Conservation (phyloP, 345 rosid genomes). For the Camelina hispida region DNA sequence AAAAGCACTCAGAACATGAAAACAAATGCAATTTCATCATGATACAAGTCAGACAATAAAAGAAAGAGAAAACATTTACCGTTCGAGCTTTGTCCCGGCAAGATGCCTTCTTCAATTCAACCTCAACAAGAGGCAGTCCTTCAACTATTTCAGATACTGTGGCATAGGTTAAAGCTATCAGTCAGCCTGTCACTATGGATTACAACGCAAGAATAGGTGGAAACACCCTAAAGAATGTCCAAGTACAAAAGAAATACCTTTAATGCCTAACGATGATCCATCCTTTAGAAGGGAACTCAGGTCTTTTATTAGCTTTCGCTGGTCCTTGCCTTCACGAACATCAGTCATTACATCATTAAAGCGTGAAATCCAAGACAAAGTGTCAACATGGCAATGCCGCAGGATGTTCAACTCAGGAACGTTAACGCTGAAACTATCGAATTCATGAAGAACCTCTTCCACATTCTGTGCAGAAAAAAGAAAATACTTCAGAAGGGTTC, state of each 20-base stretch:
- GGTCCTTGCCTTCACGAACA: slow-evolving; percentile 62
- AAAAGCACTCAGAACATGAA: slow-evolving; percentile 1
- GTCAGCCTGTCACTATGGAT: slow-evolving; percentile 14
- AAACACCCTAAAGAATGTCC: slow-evolving; percentile 7
- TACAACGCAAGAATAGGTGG: slow-evolving; percentile 18
- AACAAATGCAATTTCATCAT: slow-evolving; percentile 11
- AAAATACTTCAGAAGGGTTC: slow-evolving; percentile 21
- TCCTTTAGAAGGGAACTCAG: slow-evolving; percentile 63
- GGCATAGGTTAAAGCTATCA: slow-evolving; percentile 17
- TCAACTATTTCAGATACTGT: slow-evolving; percentile 56
- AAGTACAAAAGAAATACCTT: slow-evolving; percentile 55
- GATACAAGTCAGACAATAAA: background rate
- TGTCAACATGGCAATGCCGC: slow-evolving; percentile 64
- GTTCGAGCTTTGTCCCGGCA: slow-evolving; percentile 77
- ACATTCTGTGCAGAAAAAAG: slow-evolving; percentile 54
- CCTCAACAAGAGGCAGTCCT: slow-evolving; percentile 67
- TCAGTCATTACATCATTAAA: slow-evolving; percentile 56
- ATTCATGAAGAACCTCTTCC: slow-evolving; percentile 64
- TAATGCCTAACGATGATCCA: slow-evolving; percentile 71
- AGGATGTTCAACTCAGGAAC: slow-evolving; percentile 74
- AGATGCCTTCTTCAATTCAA: slow-evolving; percentile 82
- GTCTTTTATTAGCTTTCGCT: slow-evolving; percentile 62
- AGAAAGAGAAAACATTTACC: slow-evolving; percentile 46
- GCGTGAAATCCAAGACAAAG: slow-evolving; percentile 65
- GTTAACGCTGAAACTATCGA: slow-evolving; percentile 53